These are phyloP conservation scores for Zymoseptoria brevis DNA, from an alignment of 2,329 filamentous ascomycete species.

Conservation along the genomic window DNA sequence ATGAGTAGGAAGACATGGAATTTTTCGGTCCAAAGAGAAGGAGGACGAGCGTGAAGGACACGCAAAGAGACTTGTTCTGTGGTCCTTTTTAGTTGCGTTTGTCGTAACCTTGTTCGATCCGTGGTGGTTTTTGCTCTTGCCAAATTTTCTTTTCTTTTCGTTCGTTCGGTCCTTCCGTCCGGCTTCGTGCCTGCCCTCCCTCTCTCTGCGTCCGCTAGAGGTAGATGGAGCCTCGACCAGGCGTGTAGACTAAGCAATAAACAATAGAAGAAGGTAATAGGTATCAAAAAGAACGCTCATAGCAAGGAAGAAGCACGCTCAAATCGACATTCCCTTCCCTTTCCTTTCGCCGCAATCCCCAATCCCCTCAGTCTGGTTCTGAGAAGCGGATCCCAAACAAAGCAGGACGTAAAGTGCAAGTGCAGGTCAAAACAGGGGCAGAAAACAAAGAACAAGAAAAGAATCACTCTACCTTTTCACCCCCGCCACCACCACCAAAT, in stretches of 20 bases:
- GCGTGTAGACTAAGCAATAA: background rate
- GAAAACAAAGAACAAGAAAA: constrained; percentile 23
- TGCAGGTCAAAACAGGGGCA: background rate
- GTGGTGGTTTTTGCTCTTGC: too few relatives aligned
- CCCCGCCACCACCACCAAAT: constrained; percentile 47
- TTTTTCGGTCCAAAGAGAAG: background rate
- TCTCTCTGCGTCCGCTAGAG: too few relatives aligned
- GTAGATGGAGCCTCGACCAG: background rate
- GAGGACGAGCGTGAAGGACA: background rate
- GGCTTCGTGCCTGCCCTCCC: too few relatives aligned
- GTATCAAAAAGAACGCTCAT: background rate
- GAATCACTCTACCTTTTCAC: constrained; percentile 79
- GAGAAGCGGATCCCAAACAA: too few relatives aligned
- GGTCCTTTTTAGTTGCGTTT: background rate
- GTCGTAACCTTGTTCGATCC: too few relatives aligned
- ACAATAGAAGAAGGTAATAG: background rate
- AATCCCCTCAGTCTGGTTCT: background rate
- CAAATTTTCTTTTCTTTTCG: too few relatives aligned
- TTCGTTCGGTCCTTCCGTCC: too few relatives aligned
- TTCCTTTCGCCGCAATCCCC: background rate
- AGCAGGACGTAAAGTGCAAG: background rate
- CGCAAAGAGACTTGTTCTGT: background rate
- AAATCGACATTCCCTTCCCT: background rate
- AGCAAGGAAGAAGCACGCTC: background rate
- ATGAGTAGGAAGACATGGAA: background rate